Base-by-base conservation (phyloP, 2,329 filamentous ascomycete genomes). In the Colletotrichum sp. region DNA sequence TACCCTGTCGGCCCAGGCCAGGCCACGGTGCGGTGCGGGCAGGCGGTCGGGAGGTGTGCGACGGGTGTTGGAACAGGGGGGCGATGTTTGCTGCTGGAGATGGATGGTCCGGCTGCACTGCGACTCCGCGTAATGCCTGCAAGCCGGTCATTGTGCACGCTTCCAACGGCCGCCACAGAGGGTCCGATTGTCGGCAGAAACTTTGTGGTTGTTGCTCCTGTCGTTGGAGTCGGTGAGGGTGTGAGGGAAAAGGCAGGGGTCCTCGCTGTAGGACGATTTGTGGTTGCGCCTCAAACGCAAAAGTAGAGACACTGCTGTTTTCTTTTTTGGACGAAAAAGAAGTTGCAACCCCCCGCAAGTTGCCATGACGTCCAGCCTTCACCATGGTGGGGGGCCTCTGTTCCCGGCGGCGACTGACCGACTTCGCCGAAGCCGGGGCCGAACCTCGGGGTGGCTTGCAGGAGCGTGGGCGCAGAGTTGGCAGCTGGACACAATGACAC, bases 351-450 rank as follows among this genome's bases (percentile, higher is more conserved):
- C 49, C 36, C 61, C 62, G 30, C 63, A 36, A 66, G 39, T 52
- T 75, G 62, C 69, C 72, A 72, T 75, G 69, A 76, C 74, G 74
- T 76, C 70, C 32, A 69, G 27, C 36, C 44, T 52, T 30, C 25
- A 52, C 39, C 65, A 32, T 36, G 39, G 59, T 65, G 74, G 44
- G 74, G 63, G 74, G 64, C 32, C 57, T 59, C 19, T 30, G 36
- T 34, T 65, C 27, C 74, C 70, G 71, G 59, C 74, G 74, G 74
- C 74, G 70, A 74, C 36, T 61, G 59, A 55, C 74, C 74, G 70
- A 76, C 32, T 62, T 74, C 65, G 74, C 74, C 74, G 74, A 76
- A 52, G 59, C 74, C 74, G 74, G 74, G 74, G 64, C 71, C 74
- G 74, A 76, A 69, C 15, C 32, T 76, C 74, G 70, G 70, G 64